Base-by-base conservation (phyloP, 176 grass and related monocot genomes). In the Hordeum marinum region DNA sequence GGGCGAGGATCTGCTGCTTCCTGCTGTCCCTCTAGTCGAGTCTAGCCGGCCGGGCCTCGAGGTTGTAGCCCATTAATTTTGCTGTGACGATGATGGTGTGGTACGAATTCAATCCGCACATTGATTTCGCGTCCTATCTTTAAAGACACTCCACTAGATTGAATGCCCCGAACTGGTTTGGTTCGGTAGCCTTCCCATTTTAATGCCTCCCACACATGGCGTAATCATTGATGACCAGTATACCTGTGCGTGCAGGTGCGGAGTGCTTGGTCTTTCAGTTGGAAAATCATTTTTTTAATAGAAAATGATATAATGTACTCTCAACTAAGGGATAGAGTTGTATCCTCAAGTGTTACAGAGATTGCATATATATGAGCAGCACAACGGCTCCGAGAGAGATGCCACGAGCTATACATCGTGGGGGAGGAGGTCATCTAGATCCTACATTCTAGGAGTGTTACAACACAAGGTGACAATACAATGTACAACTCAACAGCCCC, bases 41-140 rank as follows among this genome's bases (percentile, higher is more conserved):
- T 17, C 7, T 21, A 55, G 7, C 18, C 52, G 14, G 7, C 18
- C 52, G 14, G 60, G 8, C 64, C 14, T 57, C 25, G 20, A 46
- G 23, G 41, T 29, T 73, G 70, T 48, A 41, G 14, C 24, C 32
- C 45, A 84, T 78, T 68, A 77, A 77, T 76, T 76, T 17, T 3
- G 0, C 62, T 32, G 75, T 54, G 83, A 42, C 74, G 46, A 42
- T 8, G 52, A 21, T 55, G 17, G 52, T n/a, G 8, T 55, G 17
- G 63, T 68, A 60, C 63, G 25, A 39, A 78, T 85, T 69, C 68
- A 84, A 43, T 27, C 45, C 3, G 20, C 63, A 11, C 48, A 78
- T 85, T 85, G 32, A 78, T 57, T 78, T 39, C 23, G 63, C 63
- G 31, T 39, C 4, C 83, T 85, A 78, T 85, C 83, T 85, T 85